These are phyloP conservation scores for Xylaria sp. DNA, from an alignment of 2,329 filamentous ascomycete genomes.

Conservation along the genomic window DNA sequence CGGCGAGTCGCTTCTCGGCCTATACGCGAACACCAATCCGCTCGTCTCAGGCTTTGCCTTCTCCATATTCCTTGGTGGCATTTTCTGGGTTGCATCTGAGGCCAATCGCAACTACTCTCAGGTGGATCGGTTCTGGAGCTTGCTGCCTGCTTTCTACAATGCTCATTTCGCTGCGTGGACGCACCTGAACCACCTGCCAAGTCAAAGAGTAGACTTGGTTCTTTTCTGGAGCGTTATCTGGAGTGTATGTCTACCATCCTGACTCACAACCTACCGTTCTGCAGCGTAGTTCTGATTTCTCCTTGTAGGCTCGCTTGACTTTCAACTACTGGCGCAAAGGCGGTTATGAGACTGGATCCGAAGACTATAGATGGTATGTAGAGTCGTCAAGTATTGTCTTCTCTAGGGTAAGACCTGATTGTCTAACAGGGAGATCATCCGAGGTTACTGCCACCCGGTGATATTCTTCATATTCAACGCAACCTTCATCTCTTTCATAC, in stretches of 20 bases:
- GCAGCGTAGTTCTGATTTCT: constrained; percentile 29
- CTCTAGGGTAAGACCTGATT: constrained; percentile 30
- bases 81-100: constrained; percentile 80
- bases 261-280: constrained; percentile 6
- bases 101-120: constrained; percentile 96
- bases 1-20: constrained; percentile 65
- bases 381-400: neutral
- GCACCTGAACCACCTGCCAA: constrained; percentile 72
- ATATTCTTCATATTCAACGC: constrained; percentile 86
- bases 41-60: constrained; percentile 76
- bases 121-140: constrained; percentile 89
- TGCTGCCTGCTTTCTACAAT: constrained; percentile 86
- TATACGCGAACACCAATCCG: constrained; percentile 88
- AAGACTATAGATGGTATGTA: constrained; percentile 86
- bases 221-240: constrained; percentile 75
- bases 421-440: constrained; percentile 68
- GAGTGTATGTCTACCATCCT: constrained; percentile 65
- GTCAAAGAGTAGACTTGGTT: constrained; percentile 73
- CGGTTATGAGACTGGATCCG: constrained; percentile 84
- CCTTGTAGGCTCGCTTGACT: constrained; percentile 73
- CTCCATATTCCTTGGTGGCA: constrained; percentile 70
- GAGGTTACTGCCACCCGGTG: constrained; percentile 64
- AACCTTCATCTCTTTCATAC: constrained; percentile 83
- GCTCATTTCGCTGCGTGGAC: constrained; percentile 86
- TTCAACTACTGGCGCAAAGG: constrained; percentile 98